Evolutionary conservation across 345 rosid species (phyloP).

Genomic region (Camelina hispida): DNA sequence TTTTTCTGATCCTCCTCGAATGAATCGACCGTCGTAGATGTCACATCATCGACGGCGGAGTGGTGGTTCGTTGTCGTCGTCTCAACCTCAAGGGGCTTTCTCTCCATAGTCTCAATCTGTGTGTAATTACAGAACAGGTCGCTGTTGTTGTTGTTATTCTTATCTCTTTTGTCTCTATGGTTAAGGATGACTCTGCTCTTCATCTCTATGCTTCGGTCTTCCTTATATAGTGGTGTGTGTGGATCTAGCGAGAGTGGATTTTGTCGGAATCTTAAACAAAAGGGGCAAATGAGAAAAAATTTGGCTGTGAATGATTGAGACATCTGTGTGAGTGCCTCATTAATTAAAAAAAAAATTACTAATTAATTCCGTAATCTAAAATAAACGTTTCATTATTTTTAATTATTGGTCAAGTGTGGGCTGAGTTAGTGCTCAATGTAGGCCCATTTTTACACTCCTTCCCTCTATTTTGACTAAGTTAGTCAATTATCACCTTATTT

Average conservation of each 20-base stretch:
- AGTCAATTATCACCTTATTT: not conserved
- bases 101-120: slow-evolving; percentile 38
- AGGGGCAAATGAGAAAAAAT: not conserved
- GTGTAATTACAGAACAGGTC: slow-evolving; percentile 12
- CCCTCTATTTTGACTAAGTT: not conserved
- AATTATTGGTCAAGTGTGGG: slow-evolving; percentile 8
- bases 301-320: slow-evolving; percentile 36
- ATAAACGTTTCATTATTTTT: not conserved
- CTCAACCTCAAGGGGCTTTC: slow-evolving; percentile 45
- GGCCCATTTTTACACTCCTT: slow-evolving; percentile 27
- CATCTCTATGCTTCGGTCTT: slow-evolving; percentile 32
- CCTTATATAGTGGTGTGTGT: slow-evolving; percentile 33
- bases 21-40: slow-evolving; percentile 23
- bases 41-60: slow-evolving; percentile 37
- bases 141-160: slow-evolving; percentile 13
- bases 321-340: slow-evolving; percentile 34
- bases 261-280: slow-evolving; percentile 36
- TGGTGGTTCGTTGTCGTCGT: not conserved
- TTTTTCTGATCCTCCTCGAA: slow-evolving; percentile 41
- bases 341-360: not conserved
- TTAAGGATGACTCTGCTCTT: slow-evolving; percentile 38
- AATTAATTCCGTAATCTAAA: not conserved
- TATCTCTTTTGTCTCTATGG: slow-evolving; percentile 42
- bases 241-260: slow-evolving; percentile 7
- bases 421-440: not conserved